phyloP scores from a whole-genome alignment of 2,329 filamentous ascomycete species.

The Colletotrichum spaethianum region DNA sequence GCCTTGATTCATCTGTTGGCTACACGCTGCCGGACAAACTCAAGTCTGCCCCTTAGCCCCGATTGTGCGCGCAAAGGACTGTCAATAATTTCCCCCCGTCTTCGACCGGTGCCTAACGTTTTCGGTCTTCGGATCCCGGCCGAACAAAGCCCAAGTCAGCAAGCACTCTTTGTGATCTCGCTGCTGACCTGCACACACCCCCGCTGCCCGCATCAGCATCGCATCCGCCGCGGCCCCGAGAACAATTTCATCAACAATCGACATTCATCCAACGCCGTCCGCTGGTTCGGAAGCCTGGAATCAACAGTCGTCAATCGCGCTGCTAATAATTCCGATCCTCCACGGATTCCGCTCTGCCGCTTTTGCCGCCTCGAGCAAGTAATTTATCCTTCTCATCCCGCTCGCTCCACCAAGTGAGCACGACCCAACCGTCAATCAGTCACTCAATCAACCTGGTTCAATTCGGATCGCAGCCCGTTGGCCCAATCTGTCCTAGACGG shows the following conservation, averaged over 20 bases:
- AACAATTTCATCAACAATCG: slow-evolving; percentile 34
- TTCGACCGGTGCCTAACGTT: slow-evolving; percentile 34
- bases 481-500: slow-evolving; percentile 37
- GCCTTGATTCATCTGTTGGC: slow-evolving; percentile 9
- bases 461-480: slow-evolving; percentile 14
- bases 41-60: slow-evolving; percentile 18
- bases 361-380: slow-evolving; percentile 25
- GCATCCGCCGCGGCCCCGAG: slow-evolving; percentile 22
- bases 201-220: neutral
- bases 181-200: slow-evolving; percentile 15
- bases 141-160: slow-evolving; percentile 29
- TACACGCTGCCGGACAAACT: slow-evolving; percentile 31
- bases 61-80: slow-evolving; percentile 9
- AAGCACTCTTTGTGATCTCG: slow-evolving; percentile 4
- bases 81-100: slow-evolving; percentile 26
- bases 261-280: slow-evolving; percentile 34
- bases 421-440: slow-evolving; percentile 33
- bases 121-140: slow-evolving; percentile 33
- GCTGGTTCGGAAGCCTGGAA: slow-evolving; percentile 27
- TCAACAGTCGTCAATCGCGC: neutral
- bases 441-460: slow-evolving; percentile 29
- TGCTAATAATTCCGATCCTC: slow-evolving; percentile 16
- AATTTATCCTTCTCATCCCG: slow-evolving; percentile 10
- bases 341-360: slow-evolving; percentile 30
- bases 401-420: slow-evolving; percentile 15